Percentiles rank a stretch among this genome's conserved stretches.
phyloP scores from a whole-genome alignment of 2,329 filamentous ascomycete genomes.

The Lasiodiplodia gonubiensis region DNA sequence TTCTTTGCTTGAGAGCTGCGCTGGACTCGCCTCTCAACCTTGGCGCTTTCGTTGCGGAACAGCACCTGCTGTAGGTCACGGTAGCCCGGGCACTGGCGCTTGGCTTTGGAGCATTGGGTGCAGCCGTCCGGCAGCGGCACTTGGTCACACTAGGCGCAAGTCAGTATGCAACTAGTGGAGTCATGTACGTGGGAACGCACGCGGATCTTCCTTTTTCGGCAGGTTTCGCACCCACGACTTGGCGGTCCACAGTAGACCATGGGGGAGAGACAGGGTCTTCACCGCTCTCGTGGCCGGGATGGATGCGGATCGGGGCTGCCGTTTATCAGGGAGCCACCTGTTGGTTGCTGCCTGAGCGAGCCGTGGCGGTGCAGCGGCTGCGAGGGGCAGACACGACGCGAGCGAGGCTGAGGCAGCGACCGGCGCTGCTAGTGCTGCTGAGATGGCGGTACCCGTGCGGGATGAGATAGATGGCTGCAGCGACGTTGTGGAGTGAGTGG shows the following conservation, averaged over 20 bases:
- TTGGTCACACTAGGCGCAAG: constrained; percentile 38
- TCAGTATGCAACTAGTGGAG: background rate
- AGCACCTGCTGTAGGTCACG: constrained; percentile 40
- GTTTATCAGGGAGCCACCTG: constrained; percentile 1
- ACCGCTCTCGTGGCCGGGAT: background rate
- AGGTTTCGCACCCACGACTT: constrained; percentile 41
- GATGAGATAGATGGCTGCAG: background rate
- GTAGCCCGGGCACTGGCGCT: constrained; percentile 41
- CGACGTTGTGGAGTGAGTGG: background rate
- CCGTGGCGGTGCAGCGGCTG: constrained; percentile 1
- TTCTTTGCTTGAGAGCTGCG: background rate
- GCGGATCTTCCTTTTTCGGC: constrained; percentile 42
- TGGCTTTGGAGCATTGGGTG: constrained; percentile 39
- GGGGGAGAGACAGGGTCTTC: too few species aligned
- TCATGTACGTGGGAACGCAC: constrained; percentile 30
- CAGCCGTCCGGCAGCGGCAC: constrained; percentile 39
- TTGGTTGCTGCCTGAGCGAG: constrained; percentile 7
- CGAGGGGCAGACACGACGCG: background rate
- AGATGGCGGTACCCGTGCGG: background rate
- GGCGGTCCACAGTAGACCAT: constrained; percentile 35
- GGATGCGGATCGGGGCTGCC: background rate
- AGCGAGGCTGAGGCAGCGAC: background rate
- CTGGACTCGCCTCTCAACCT: constrained; percentile 26
- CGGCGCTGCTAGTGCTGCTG: background rate
- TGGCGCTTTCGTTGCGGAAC: constrained; percentile 40